Evolutionary conservation across 345 rosid species (phyloP).

Genomic region (Noccaea caerulescens): DNA sequence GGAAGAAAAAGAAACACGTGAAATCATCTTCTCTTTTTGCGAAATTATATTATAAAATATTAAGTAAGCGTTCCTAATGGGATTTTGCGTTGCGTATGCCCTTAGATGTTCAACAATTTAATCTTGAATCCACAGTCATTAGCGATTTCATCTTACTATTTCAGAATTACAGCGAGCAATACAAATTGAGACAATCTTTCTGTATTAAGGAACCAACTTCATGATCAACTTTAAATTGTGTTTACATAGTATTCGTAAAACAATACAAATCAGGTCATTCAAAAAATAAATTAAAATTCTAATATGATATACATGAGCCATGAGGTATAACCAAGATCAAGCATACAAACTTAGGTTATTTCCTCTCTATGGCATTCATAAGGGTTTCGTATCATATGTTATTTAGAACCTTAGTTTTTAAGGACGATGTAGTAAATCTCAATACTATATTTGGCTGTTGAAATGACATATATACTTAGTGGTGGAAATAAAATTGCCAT

Average conservation of each 20-base stretch:
- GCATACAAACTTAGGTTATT: background rate
- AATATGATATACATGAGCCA: background rate
- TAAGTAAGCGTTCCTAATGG: too few relatives aligned
- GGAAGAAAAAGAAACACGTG: too few relatives aligned
- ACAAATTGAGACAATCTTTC: background rate
- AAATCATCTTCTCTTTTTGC: too few relatives aligned
- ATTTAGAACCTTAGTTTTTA: background rate
- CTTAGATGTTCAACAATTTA: background rate
- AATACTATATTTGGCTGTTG: background rate
- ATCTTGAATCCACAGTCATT: background rate
- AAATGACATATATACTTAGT: background rate
- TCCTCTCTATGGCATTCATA: background rate
- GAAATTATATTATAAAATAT: too few relatives aligned
- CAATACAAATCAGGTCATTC: conserved; percentile 1
- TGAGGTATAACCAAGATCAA: background rate
- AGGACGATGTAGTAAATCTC: background rate
- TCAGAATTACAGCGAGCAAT: conserved; percentile 2
- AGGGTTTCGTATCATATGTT: conserved; percentile 1
- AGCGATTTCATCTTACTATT: conserved; percentile 14
- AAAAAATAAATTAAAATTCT: background rate
- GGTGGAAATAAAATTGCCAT: background rate
- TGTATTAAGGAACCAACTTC: background rate
- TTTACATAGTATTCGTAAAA: background rate
- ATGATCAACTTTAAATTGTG: background rate
- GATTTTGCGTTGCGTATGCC: too few relatives aligned